Percentiles rank a stretch among this genome's conserved stretches.
Evolutionary conservation across 2,329 filamentous ascomycete species (phyloP).

Genomic region (Fusarium metavorans): DNA sequence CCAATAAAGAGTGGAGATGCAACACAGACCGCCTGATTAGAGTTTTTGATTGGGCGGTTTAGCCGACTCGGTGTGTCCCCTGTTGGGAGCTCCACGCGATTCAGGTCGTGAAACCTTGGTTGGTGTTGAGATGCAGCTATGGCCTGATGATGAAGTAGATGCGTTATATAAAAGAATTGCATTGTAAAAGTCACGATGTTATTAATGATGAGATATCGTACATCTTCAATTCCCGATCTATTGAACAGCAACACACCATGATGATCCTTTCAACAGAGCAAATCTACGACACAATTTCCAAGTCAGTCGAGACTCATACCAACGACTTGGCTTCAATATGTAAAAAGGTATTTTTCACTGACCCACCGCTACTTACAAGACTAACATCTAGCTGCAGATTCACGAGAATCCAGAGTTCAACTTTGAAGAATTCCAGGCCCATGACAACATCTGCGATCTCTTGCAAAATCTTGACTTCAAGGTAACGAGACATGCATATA

Average conservation of each 20-base stretch:
- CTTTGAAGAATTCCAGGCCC: constrained; percentile 57
- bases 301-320: constrained; percentile 24
- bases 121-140: background rate
- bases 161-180: background rate
- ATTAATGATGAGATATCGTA: background rate
- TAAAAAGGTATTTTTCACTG: constrained; percentile 11
- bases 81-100: background rate
- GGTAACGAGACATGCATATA: constrained; percentile 55
- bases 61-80: background rate
- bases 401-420: constrained; percentile 58
- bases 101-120: background rate
- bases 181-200: background rate
- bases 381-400: constrained; percentile 33
- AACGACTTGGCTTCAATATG: constrained; percentile 27
- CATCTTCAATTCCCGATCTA: background rate
- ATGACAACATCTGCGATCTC: constrained; percentile 54
- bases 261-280: background rate
- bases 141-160: background rate
- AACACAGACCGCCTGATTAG: background rate
- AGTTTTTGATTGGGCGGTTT: background rate
- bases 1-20: background rate
- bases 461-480: constrained; percentile 50
- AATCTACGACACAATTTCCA: constrained; percentile 25
- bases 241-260: background rate
- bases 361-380: accelerated